Base-by-base conservation (phyloP, 2,329 filamentous ascomycete genomes). In the Penicillium sp. region DNA sequence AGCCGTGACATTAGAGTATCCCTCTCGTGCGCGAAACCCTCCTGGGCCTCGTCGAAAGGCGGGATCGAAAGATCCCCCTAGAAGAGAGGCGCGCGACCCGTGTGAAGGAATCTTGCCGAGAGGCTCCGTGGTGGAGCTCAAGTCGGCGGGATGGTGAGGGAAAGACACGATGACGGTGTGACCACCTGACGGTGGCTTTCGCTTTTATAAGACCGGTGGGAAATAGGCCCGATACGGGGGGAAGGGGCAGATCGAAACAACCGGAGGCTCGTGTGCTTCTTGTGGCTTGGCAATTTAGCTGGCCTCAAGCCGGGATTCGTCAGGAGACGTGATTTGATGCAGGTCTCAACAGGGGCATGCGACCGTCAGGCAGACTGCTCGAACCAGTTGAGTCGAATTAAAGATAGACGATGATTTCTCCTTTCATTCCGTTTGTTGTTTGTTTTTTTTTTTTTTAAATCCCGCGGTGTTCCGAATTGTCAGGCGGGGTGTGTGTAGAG, bases 61-160 rank as follows among this genome's bases (percentile, higher is more conserved):
- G 41, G 79, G 78, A 68, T 83, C 79, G 49, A 82, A 78, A 51
- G 82, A 80, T 66, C 81, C 81, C 76, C 83, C 83, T 66, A 87
- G 77, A 70, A 86, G 82, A 77, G 83, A 86, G 70, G 81, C 73
- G 69, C 82, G 80, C 56, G 81, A 79, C 71, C 81, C 79, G 78
- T 84, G 81, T 67, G 78, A 79, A 73, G 74, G 76, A 82, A 83
- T 83, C 77, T 84, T 84, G 78, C 67, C 69, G 67, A 74, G 69
- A 54, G 70, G 74, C 70, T 76, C 75, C 74, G 69, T 64, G 48
- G 67, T 67, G 75, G 75, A 77, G 75, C 73, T 69, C 47, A 67
- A 59, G 50, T 69, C 67, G 62, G 65, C 65, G 54, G 62, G 50
- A 60, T 62, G 59, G 40, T 68, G 60, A 55, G 58, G 21, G 61